These are phyloP conservation scores for Amauroascus niger DNA, from an alignment of 2,329 filamentous ascomycete genomes.

Conservation along the genomic window DNA sequence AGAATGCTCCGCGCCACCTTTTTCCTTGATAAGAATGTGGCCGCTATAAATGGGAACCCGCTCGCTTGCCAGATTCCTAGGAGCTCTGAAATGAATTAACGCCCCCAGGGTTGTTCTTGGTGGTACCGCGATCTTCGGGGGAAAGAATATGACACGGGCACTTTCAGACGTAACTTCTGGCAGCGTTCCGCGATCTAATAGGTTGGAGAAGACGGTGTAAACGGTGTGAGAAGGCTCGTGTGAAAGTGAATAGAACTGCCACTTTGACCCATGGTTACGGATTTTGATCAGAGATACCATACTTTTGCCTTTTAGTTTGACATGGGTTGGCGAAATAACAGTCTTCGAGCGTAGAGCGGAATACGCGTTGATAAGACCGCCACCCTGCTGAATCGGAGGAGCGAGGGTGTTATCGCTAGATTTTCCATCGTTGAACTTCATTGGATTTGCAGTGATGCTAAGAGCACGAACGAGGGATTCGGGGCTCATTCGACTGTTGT, in stretches of 20 bases:
- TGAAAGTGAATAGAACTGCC: constrained; percentile 3
- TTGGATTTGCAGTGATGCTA: not conserved
- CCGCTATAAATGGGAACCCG: constrained; percentile 12
- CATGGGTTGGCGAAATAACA: not conserved
- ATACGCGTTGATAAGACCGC: constrained; percentile 9
- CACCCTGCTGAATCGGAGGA: constrained; percentile 12
- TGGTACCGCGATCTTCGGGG: not conserved
- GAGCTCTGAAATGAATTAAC: not conserved
- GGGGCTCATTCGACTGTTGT: not conserved
- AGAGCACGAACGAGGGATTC: not conserved
- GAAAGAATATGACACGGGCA: not conserved
- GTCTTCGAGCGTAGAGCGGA: constrained; percentile 3
- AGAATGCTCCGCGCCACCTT: not conserved
- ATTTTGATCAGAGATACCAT: not conserved
- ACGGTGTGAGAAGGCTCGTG: constrained; percentile 2
- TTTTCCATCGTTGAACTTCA: constrained; percentile 7
- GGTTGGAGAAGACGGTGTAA: constrained; percentile 5
- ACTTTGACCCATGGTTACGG: constrained; percentile 1
- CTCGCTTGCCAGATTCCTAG: not conserved
- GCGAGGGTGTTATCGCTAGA: not conserved
- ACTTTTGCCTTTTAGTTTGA: not conserved
- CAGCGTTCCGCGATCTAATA: constrained; percentile 1
- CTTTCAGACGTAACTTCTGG: not conserved
- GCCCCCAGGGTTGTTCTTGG: not conserved
- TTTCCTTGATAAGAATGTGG: constrained; percentile 1